Evolutionary conservation across 2,329 filamentous ascomycete species (phyloP).

Genomic region (Talaromyces funiculosus): DNA sequence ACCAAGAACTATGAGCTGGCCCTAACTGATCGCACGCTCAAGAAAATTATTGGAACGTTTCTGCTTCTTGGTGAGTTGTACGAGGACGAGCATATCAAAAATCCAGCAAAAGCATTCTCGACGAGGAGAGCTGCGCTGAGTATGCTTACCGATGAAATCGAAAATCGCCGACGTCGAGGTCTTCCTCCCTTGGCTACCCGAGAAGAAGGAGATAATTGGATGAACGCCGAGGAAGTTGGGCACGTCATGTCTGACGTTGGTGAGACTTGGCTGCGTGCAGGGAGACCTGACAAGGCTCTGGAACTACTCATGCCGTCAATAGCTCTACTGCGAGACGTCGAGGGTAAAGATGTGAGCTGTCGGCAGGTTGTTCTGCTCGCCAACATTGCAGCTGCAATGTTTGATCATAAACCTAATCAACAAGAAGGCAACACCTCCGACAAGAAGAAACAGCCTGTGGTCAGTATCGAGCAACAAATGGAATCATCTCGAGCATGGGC

Average conservation of each 20-base stretch:
- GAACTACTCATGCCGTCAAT: constrained; percentile 84
- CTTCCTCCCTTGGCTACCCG: constrained; percentile 58
- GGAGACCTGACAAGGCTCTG: constrained; percentile 73
- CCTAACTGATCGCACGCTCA: constrained; percentile 56
- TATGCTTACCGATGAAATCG: constrained; percentile 67
- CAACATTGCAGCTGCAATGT: constrained; percentile 50
- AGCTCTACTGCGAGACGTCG: constrained; percentile 53
- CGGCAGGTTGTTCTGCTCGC: constrained; percentile 69
- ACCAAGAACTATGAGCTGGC: neutral
- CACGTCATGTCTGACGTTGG: constrained; percentile 56
- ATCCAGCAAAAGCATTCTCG: constrained; percentile 69
- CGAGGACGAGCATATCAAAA: constrained; percentile 66
- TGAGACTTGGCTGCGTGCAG: constrained; percentile 66
- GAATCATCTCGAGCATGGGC: constrained; percentile 13
- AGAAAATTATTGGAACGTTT: constrained; percentile 67
- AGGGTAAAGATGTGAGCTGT: constrained; percentile 51
- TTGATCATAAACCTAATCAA: constrained; percentile 21
- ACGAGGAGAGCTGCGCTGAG: constrained; percentile 76
- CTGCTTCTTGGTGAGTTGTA: constrained; percentile 85
- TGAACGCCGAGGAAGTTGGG: constrained; percentile 36
- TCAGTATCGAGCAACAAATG: constrained; percentile 44
- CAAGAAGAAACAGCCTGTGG: constrained; percentile 60
- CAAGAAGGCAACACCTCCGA: neutral
- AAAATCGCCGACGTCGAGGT: constrained; percentile 61
- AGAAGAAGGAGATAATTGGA: constrained; percentile 30